phyloP scores from a whole-genome alignment of 2,329 filamentous ascomycete genomes.

The Trichoderma sp. region DNA sequence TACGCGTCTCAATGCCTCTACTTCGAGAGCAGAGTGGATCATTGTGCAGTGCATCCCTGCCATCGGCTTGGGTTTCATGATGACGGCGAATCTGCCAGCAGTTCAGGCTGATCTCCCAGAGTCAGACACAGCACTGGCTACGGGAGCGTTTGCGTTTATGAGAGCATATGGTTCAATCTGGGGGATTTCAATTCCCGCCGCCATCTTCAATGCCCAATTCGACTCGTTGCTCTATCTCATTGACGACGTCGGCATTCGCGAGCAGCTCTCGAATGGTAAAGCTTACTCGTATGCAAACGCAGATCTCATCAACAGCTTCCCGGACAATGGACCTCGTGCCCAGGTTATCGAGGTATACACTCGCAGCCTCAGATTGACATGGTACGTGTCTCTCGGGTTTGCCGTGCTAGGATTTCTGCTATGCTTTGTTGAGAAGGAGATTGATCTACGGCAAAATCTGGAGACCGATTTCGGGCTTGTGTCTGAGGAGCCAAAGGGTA shows the following conservation, averaged over 20 bases:
- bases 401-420: not conserved
- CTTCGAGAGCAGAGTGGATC: not conserved
- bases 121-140: not conserved
- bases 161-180: slow-evolving; percentile 6
- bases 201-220: slow-evolving; percentile 7
- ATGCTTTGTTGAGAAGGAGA: not conserved
- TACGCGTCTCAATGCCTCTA: not conserved
- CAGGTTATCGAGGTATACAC: not conserved
- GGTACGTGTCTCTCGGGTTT: not conserved
- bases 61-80: not conserved
- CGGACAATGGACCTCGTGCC: not conserved
- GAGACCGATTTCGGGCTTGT: not conserved
- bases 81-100: slow-evolving; percentile 1
- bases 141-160: not conserved
- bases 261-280: not conserved
- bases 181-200: slow-evolving; percentile 1
- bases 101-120: slow-evolving; percentile 8
- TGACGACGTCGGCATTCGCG: not conserved
- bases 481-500: too few relatives aligned
- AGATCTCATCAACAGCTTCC: not conserved
- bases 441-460: not conserved
- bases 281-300: not conserved
- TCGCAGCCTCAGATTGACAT: not conserved
- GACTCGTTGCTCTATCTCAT: not conserved
- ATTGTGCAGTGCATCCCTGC: not conserved